phyloP scores from a whole-genome alignment of 1,284 basidiomycete genomes.

The Apiotrichum laibachii region DNA sequence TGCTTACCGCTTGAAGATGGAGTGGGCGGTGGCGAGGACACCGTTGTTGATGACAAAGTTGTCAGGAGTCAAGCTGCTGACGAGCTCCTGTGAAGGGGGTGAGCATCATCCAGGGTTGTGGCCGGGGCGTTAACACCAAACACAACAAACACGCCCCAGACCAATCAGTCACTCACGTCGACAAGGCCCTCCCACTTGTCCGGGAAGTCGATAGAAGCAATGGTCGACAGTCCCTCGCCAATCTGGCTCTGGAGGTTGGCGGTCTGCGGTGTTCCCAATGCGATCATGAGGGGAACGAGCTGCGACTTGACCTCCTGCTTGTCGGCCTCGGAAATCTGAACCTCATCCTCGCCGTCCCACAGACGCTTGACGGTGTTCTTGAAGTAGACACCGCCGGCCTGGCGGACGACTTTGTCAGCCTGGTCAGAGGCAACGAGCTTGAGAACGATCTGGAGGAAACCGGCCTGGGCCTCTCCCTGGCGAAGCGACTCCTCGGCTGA shows the following conservation, averaged over 20 bases:
- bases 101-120: not conserved
- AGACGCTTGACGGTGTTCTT: conserved; percentile 80
- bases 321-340: conserved; percentile 45
- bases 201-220: conserved; percentile 85
- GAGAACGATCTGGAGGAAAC: conserved; percentile 77
- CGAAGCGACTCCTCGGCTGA: conserved; percentile 74
- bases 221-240: conserved; percentile 81
- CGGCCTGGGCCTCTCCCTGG: conserved; percentile 65
- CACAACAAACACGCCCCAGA: not conserved
- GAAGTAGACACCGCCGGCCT: conserved; percentile 79
- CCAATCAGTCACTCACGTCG: conserved; percentile 60
- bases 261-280: conserved; percentile 51
- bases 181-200: conserved; percentile 77
- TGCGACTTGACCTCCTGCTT: conserved; percentile 55
- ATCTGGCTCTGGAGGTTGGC: conserved; percentile 64
- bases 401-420: conserved; percentile 59
- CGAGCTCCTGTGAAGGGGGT: conserved; percentile 65
- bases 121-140: conserved; percentile 4
- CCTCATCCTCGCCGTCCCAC: conserved; percentile 67
- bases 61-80: conserved; percentile 68
- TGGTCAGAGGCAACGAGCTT: conserved; percentile 62
- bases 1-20: conserved; percentile 72
- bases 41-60: conserved; percentile 85
- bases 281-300: conserved; percentile 57
- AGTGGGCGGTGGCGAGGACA: conserved; percentile 90